These are phyloP conservation scores for Chlamydomonas schloesseri DNA, from an alignment of 139 green algal species.

Conservation along the genomic window DNA sequence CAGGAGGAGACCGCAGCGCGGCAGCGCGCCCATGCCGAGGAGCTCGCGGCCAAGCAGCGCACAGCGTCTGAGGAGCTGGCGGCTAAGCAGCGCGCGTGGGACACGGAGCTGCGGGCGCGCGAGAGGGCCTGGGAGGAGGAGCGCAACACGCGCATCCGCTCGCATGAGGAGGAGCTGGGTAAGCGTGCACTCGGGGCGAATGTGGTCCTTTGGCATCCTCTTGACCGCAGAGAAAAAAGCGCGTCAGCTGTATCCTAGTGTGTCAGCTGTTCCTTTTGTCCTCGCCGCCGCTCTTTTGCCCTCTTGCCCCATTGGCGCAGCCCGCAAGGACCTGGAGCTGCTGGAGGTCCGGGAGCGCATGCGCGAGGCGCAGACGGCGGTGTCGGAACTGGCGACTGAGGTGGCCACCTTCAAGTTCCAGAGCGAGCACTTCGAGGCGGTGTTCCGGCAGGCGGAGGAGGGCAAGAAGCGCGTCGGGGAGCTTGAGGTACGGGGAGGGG, in stretches of 20 bases:
- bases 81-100: neutral
- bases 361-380: constrained; percentile 30
- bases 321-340: constrained; percentile 38
- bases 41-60: neutral
- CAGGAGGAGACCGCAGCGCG: neutral
- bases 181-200: too few relatives aligned
- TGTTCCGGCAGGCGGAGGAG: constrained; percentile 39
- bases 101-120: neutral
- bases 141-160: neutral
- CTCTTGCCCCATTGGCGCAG: too few relatives aligned
- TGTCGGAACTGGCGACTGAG: constrained; percentile 33
- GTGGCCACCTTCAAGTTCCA: constrained; percentile 25
- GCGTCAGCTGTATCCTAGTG: too few relatives aligned
- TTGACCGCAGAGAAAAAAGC: too few relatives aligned
- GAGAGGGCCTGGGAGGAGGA: constrained; percentile 38
- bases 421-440: constrained; percentile 27
- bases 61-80: neutral
- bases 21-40: neutral
- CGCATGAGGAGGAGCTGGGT: constrained; percentile 36
- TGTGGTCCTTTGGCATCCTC: too few relatives aligned
- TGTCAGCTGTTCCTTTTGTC: too few relatives aligned
- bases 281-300: too few relatives aligned
- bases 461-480: constrained; percentile 3
- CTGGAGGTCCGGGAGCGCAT: constrained; percentile 41
- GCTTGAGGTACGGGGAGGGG: constrained; percentile 21